Base-by-base conservation (phyloP, 2,329 filamentous ascomycete species). In the Aureobasidium sp. region DNA sequence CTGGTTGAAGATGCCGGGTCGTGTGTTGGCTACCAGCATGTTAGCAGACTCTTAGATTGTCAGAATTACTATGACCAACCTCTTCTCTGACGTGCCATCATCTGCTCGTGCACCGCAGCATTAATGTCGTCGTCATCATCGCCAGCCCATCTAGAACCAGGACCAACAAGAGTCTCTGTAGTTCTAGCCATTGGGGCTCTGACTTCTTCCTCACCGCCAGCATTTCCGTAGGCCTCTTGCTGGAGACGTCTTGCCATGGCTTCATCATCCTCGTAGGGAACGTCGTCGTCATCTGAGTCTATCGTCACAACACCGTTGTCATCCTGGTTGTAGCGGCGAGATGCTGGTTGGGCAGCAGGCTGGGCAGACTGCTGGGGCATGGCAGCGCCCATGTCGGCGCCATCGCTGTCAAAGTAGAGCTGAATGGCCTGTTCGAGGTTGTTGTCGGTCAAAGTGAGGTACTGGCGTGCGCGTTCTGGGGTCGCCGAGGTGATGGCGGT, bases 231-330 rank as follows among this genome's bases (percentile, higher is more conserved):
- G 71, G 96, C 83, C 75, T 99, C 91, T 70, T 99, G 89, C 73
- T 99, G 94, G 64, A 99, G 75, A 62, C 90, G 85, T 73, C 92
- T 85, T 7, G 94, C 94, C 86, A 97, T 93, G 47, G 90, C 92
- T 58, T 91, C 92, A 70, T 99, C 94, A 70, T 96, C 91, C 66
- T 97, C 92, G 80, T 75, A 61, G 27, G 68, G 64, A 64, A 63
- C 79, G 62, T 83, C 80, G 39, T 90, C 87, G 62, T 90, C 87
- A 68, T 93, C 89, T 20, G 88, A 89, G 67, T 91, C 88, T 65
- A 96, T 83, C 67, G 88, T 83, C 65, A 95, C 88, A 15, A 87
- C 79, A n/a, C 83, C 83, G 37, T 79, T 70, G 10, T 80, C 76
- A 64, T 87, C 83, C 68, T 84, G 75, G 7, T 68, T 67, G 42